Evolutionary conservation across 352 stramenopile species (phyloP), one percentile per base, ranked within the genome.

Genomic region (Stephanocyclus meneghinianus): DNA sequence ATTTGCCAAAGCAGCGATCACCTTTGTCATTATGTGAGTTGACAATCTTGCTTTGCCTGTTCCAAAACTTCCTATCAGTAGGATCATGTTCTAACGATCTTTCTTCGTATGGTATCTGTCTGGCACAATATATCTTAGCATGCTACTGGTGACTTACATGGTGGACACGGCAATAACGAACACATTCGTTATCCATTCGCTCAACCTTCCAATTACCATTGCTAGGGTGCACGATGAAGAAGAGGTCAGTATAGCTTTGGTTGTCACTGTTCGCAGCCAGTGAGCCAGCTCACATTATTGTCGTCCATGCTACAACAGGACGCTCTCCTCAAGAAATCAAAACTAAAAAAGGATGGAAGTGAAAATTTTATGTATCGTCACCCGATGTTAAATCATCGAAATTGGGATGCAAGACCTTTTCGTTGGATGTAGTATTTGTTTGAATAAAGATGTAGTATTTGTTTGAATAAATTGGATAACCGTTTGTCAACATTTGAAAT

Each of bases 171-270:
- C 72, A 55, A 73, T 90, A 6, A 71, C 66, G 30, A 78, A 59
- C 15, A 90, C 26, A 18, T 90, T 90, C 69, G 56, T 80, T 15
- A 35, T 77, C 57, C 76, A 83, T 53, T 86, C 76, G 15, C 53
- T 74, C 15, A 73, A 84, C 26, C 59, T 90, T 9, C 74, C 84
- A 11, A 76, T 90, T 0, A 84, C 65, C 0, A 78, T 85, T 50
- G 80, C 81, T 11, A 60, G 71, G 73, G 53, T 78, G 4, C 63
- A 81, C 37, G 80, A 84, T 32, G 67, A 80, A 73, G 73, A 86
- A 60, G 76, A 83, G 62, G 78, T 75, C 30, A 64, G 26, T 50
- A 45, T 16, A 26, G 15, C n/a, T 62, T 26, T 21, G 45, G 1
- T 16, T 53, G n/a, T 53, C n/a, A 53, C 13, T 40, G 3, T 40